phyloP scores from a whole-genome alignment of 768 basidiomycete genomes.

The Suillus subluteus region DNA sequence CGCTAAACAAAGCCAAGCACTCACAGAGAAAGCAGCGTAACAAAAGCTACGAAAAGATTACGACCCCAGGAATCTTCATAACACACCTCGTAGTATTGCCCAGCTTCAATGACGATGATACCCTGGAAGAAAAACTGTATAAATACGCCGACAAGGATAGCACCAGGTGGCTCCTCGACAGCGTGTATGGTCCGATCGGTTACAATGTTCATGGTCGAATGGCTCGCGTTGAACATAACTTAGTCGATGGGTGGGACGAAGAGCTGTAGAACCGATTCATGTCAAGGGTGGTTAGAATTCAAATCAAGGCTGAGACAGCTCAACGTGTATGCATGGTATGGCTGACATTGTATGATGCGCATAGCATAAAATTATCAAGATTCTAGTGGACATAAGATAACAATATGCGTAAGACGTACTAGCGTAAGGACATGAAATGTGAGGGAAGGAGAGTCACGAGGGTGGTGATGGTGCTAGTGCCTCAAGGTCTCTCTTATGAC shows the following conservation, averaged over 20 bases:
- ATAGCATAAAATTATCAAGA: slow-evolving; percentile 20
- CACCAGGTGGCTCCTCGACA: slow-evolving; percentile 36
- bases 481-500: slow-evolving; percentile 20
- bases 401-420: slow-evolving; percentile 17
- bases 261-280: background rate
- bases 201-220: background rate
- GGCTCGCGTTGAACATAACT: slow-evolving; percentile 3
- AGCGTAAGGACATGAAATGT: slow-evolving; percentile 2
- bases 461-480: background rate
- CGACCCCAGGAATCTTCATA: slow-evolving; percentile 48
- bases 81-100: slow-evolving; percentile 45
- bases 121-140: slow-evolving; percentile 53
- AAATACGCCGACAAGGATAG: slow-evolving; percentile 49
- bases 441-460: background rate
- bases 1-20: slow-evolving; percentile 16
- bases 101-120: slow-evolving; percentile 43
- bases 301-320: background rate
- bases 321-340: background rate
- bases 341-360: background rate
- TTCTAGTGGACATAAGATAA: slow-evolving; percentile 18
- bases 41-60: slow-evolving; percentile 42
- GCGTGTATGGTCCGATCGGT: slow-evolving; percentile 23
- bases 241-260: background rate
- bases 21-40: slow-evolving; percentile 48
- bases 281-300: background rate